Evolutionary conservation across 768 basidiomycete species (phyloP).

Genomic region (Leccinum ochraceum): DNA sequence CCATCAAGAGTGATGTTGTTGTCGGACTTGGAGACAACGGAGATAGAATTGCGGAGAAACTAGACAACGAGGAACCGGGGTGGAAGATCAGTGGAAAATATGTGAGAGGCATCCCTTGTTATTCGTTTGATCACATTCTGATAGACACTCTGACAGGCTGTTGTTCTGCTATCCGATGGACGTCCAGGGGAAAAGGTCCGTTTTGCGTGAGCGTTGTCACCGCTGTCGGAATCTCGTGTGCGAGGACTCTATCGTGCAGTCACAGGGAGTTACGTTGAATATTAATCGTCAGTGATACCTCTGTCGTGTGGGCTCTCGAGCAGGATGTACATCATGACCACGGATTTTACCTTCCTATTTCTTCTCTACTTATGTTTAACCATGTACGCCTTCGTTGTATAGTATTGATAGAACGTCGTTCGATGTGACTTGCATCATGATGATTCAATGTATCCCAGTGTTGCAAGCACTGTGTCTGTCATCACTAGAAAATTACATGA

Average conservation of each 20-base stretch:
- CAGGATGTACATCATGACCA: background rate
- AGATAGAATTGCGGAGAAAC: constrained; percentile 67
- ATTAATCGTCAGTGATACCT: constrained; percentile 2
- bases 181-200: constrained; percentile 86
- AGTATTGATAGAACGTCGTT: background rate
- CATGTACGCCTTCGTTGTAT: constrained; percentile 11
- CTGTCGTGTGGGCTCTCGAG: background rate
- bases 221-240: background rate
- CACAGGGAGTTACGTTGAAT: background rate
- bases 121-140: constrained; percentile 12
- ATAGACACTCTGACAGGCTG: constrained; percentile 52
- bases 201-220: constrained; percentile 49
- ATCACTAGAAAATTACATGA: background rate
- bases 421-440: background rate
- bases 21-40: constrained; percentile 76
- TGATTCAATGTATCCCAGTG: background rate
- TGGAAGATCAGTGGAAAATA: constrained; percentile 99
- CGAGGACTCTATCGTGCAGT: constrained; percentile 1
- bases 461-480: background rate
- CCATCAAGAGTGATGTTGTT: constrained; percentile 95
- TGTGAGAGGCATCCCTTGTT: constrained; percentile 47
- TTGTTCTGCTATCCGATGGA: constrained; percentile 84
- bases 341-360: background rate
- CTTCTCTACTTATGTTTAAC: background rate
- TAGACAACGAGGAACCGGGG: constrained; percentile 86